phyloP scores from a whole-genome alignment of 345 rosid species.

The Bretschneidera sinensis region DNA sequence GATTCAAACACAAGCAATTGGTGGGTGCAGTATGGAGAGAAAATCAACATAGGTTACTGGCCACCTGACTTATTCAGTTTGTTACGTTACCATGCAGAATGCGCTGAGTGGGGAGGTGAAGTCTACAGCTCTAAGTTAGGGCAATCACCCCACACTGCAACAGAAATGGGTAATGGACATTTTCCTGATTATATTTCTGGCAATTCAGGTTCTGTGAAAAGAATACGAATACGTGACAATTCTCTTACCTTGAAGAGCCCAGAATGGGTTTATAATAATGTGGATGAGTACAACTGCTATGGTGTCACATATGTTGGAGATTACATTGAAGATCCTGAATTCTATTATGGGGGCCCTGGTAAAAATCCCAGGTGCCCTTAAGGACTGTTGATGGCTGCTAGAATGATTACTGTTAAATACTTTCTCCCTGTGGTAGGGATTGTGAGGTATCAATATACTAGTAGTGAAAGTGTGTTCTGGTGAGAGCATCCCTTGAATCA shows the following conservation, averaged over 20 bases:
- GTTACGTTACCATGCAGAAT: constrained; percentile 28
- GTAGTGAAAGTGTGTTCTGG: no score
- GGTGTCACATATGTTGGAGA: constrained; percentile 24
- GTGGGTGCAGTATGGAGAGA: constrained; percentile 54
- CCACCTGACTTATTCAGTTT: constrained; percentile 31
- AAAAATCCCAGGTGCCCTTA: constrained; percentile 37
- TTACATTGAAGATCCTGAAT: constrained; percentile 51
- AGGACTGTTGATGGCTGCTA: not conserved
- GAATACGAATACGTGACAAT: constrained; percentile 42
- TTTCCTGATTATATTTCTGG: constrained; percentile 28
- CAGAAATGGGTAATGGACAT: constrained; percentile 52
- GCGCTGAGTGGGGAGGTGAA: constrained; percentile 60
- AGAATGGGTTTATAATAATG: constrained; percentile 26
- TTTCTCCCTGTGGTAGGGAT: no score
- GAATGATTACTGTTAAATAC: no score
- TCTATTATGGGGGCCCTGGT: constrained; percentile 54
- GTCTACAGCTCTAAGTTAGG: constrained; percentile 47
- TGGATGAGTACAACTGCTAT: constrained; percentile 46
- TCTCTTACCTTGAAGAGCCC: constrained; percentile 37
- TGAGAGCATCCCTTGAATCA: no score
- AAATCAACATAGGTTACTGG: constrained; percentile 50
- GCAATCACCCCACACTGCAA: constrained; percentile 39
- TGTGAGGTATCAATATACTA: no score
- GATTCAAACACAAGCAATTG: constrained; percentile 40
- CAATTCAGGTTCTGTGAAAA: constrained; percentile 35